These are phyloP conservation scores for Dothistroma pini DNA, from an alignment of 2,329 filamentous ascomycete species.

Conservation along the genomic window DNA sequence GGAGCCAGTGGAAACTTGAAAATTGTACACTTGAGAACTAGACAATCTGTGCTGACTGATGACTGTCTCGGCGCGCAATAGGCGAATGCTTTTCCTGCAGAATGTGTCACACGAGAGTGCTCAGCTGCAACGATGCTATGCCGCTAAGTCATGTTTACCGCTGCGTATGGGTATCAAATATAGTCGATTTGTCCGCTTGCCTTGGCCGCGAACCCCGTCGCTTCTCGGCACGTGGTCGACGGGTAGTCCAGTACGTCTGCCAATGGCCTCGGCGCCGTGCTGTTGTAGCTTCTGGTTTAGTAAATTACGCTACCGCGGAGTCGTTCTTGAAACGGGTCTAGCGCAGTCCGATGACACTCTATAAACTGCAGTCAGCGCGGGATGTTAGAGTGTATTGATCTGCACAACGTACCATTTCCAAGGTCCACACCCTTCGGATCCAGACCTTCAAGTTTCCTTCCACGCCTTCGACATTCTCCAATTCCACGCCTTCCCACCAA, in stretches of 20 bases:
- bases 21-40: conserved; percentile 1
- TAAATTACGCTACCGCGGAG: not conserved
- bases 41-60: not conserved
- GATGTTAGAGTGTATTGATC: not conserved
- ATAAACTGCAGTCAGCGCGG: not conserved
- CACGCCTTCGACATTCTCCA: conserved; percentile 84
- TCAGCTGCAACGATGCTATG: not conserved
- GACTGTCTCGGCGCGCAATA: not conserved
- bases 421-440: conserved; percentile 96
- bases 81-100: not conserved
- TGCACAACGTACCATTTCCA: conserved; percentile 70
- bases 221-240: not conserved
- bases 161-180: not conserved
- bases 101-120: not conserved
- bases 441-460: conserved; percentile 93
- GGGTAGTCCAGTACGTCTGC: not conserved
- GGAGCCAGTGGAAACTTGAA: not conserved
- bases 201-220: not conserved
- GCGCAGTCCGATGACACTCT: conserved; percentile 34
- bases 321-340: conserved; percentile 9
- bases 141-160: not conserved
- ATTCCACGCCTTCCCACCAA: conserved; percentile 98
- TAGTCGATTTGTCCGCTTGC: not conserved
- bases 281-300: not conserved
- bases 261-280: not conserved